Percentiles rank a stretch among this genome's conserved stretches.
Evolutionary conservation across 306 rosid species (phyloP).

Genomic region (Dryas alaskensis): DNA sequence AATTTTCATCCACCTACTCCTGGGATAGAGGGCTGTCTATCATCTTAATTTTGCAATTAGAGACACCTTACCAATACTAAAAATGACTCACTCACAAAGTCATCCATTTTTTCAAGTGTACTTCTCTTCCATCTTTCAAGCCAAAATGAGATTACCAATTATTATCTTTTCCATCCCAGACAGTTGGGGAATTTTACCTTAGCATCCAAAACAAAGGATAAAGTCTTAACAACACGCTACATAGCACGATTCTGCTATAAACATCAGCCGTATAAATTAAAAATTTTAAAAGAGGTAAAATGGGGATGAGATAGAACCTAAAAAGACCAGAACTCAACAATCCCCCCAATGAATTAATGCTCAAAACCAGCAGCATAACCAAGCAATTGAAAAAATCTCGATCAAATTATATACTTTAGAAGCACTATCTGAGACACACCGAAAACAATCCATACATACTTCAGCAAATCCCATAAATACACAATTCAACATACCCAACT

Average conservation of each 20-base stretch:
- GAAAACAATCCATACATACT: conserved; percentile 13
- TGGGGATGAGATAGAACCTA: too few species aligned
- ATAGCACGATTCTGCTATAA: not conserved
- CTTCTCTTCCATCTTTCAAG: not conserved
- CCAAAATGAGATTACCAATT: not conserved
- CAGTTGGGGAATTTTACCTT: not conserved
- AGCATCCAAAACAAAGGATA: not conserved
- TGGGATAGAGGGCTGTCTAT: not conserved
- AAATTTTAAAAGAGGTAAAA: not conserved
- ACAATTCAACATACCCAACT: not conserved
- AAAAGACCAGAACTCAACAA: not conserved
- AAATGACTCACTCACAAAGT: not conserved
- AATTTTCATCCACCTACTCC: not conserved
- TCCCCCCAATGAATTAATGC: not conserved
- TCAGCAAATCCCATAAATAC: conserved; percentile 4
- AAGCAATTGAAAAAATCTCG: not conserved
- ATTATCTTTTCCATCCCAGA: not conserved
- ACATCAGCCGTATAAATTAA: not conserved
- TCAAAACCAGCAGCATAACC: conserved; percentile 2
- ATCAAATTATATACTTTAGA: not conserved
- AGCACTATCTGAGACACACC: not conserved
- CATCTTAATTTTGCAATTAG: not conserved
- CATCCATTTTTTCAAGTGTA: not conserved
- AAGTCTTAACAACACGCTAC: not conserved
- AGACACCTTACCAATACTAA: not conserved